Evolutionary conservation across 2,329 filamentous ascomycete species (phyloP).

Genomic region (Colletotrichum theobromicola): DNA sequence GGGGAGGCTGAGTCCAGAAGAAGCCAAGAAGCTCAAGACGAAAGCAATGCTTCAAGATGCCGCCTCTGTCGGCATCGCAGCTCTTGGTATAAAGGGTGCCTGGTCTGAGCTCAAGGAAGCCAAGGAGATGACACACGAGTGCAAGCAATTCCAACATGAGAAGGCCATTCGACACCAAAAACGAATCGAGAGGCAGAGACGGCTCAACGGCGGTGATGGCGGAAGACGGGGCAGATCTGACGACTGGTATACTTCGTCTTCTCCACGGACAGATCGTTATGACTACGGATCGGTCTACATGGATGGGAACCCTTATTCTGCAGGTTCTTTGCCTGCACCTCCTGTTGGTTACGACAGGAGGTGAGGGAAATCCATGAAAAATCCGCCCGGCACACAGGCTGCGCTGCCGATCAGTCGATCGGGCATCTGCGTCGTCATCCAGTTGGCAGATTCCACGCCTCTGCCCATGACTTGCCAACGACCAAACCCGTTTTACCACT

Average conservation of each 20-base stretch:
- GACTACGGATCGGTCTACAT: slow-evolving; percentile 50
- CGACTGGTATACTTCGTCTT: slow-evolving; percentile 48
- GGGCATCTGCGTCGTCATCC: neutral
- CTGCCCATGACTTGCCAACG: neutral
- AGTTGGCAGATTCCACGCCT: neutral
- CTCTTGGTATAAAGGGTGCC: slow-evolving; percentile 62
- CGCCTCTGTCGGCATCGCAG: slow-evolving; percentile 63
- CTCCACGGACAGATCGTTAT: slow-evolving; percentile 38
- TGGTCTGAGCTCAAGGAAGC: slow-evolving; percentile 62
- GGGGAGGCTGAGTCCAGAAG: slow-evolving; percentile 53
- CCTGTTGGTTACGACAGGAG: slow-evolving; percentile 42
- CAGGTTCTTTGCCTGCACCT: slow-evolving; percentile 44
- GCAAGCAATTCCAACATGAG: slow-evolving; percentile 54
- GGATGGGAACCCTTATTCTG: slow-evolving; percentile 52
- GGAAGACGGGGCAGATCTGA: slow-evolving; percentile 43
- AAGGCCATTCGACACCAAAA: slow-evolving; percentile 54
- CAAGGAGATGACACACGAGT: slow-evolving; percentile 53
- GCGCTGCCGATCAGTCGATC: neutral
- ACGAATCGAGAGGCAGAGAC: slow-evolving; percentile 44
- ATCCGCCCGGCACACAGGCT: neutral
- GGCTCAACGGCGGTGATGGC: slow-evolving; percentile 35
- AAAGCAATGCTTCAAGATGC: slow-evolving; percentile 63
- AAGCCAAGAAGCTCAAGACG: slow-evolving; percentile 62
- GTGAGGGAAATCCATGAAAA: slow-evolving; percentile 27
- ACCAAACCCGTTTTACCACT: neutral